Evolutionary conservation across 192 early-diverging fungal species (phyloP), one percentile per base, ranked within the genome.

Genomic region (Backusella macrospora): DNA sequence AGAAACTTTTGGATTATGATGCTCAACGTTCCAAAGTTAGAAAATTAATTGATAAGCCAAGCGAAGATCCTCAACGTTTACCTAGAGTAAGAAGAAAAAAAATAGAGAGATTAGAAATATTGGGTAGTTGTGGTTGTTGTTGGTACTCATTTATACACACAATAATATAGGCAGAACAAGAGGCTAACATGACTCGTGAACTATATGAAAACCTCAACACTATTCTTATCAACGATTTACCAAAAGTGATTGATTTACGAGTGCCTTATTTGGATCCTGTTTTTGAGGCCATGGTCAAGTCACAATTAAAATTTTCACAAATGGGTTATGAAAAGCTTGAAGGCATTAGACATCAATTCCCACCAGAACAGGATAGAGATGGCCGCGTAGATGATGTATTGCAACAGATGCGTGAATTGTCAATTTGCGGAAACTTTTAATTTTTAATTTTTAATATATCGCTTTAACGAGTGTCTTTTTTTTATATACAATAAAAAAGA

Each of bases 211-310:
- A 85, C 26, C 78, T 97, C 76, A 98, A 99, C 81, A 80, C 81
- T 16, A 87, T 90, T 67, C 86, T 99, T 44, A 81, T 96, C 21
- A 80, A 84, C 7, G 96, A 98, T 71, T 89, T 98, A 42, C 98
- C 98, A 14, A 91, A 91, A 80, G 87, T 98, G 1, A 90, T 99
- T 65, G 93, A 93, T 49, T 74, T 94, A 26, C 85, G 96, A 23
- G 91, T 98, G 0, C 91, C 93, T 6, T 96, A 96, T 71, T 80
- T 98, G 59, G 95, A 98, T 38, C 98, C 98, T 5, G 94, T 93
- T 15, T 96, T 99, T 74, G 96, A 98, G 76, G 96, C 96, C 15
- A 81, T 99, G 47, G 93, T 98, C 71, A 96, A 96, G 83, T 86
- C 91, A 15, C 96, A 99, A 80, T 76, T 96, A 14, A 84, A 87